phyloP scores from a whole-genome alignment of 2,329 filamentous ascomycete genomes.

The Colletotrichum godetiae region DNA sequence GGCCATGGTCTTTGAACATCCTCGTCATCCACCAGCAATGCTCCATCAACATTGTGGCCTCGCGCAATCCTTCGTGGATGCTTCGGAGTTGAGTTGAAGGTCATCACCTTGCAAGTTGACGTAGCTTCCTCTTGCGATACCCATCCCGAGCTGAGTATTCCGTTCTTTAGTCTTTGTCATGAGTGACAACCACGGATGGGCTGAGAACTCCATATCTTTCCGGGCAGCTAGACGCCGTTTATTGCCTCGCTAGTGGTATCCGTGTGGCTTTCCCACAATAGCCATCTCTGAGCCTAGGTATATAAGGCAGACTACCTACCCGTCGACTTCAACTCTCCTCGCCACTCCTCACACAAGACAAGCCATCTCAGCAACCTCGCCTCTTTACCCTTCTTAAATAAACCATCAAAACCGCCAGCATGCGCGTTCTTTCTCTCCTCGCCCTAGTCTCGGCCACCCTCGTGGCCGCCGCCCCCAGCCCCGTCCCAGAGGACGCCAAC shows the following conservation, averaged over 20 bases:
- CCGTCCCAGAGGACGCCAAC: neutral
- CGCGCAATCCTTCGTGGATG: neutral
- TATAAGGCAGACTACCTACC: neutral
- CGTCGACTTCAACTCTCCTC: neutral
- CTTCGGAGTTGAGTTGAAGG: neutral
- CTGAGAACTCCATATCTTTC: neutral
- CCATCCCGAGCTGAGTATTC: neutral
- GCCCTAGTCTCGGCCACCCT: neutral
- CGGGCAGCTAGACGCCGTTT: neutral
- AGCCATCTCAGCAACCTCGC: neutral
- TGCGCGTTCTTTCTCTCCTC: neutral
- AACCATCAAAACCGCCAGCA: neutral
- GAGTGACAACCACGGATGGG: neutral
- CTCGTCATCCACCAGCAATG: neutral
- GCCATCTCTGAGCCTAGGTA: neutral
- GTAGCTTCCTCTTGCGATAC: neutral
- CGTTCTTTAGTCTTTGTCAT: neutral
- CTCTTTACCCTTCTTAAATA: neutral
- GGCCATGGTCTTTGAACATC: neutral
- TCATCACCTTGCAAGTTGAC: neutral
- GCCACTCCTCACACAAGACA: neutral
- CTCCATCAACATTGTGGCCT: neutral
- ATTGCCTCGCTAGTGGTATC: neutral
- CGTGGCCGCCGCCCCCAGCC: neutral
- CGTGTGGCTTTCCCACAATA: too few relatives aligned